A percentile compares a stretch with the other conserved stretches of the same genome.
These are phyloP conservation scores for Apiospora phragmitis DNA, from an alignment of 2,329 filamentous ascomycete genomes.

Conservation along the genomic window DNA sequence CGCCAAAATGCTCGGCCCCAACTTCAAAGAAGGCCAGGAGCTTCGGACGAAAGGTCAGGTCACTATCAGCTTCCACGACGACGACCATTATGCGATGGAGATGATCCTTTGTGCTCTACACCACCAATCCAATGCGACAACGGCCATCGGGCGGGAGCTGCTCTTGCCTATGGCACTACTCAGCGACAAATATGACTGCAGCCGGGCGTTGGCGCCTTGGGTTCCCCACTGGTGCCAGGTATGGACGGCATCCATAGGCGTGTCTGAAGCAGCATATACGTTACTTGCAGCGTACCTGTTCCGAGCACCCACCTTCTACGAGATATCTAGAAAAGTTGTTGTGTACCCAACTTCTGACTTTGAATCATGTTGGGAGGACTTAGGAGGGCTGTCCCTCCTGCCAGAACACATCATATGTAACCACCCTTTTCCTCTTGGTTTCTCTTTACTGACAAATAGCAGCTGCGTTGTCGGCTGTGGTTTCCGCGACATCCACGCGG, in stretches of 20 bases:
- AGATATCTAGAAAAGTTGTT: neutral
- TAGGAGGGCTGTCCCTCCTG: neutral
- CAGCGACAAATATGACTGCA: neutral
- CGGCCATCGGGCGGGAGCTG: neutral
- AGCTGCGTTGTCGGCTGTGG: neutral
- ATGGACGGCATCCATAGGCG: neutral
- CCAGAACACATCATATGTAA: neutral
- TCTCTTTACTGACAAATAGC: neutral
- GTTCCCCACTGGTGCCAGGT: neutral
- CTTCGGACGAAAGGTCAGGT: neutral
- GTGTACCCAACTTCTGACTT: neutral
- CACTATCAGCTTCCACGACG: neutral
- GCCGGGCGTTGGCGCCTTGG: neutral
- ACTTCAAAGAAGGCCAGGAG: neutral
- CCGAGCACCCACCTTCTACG: neutral
- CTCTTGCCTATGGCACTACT: neutral
- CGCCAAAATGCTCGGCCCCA: neutral
- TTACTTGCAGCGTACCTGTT: neutral
- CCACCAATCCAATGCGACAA: neutral
- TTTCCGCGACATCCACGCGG: neutral
- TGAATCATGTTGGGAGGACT: neutral
- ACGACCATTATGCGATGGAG: neutral
- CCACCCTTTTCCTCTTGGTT: neutral
- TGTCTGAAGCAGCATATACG: neutral
- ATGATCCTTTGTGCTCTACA: neutral